Evolutionary conservation across 2,329 filamentous ascomycete genomes (phyloP).

Genomic region (Cladorrhinum sp.): DNA sequence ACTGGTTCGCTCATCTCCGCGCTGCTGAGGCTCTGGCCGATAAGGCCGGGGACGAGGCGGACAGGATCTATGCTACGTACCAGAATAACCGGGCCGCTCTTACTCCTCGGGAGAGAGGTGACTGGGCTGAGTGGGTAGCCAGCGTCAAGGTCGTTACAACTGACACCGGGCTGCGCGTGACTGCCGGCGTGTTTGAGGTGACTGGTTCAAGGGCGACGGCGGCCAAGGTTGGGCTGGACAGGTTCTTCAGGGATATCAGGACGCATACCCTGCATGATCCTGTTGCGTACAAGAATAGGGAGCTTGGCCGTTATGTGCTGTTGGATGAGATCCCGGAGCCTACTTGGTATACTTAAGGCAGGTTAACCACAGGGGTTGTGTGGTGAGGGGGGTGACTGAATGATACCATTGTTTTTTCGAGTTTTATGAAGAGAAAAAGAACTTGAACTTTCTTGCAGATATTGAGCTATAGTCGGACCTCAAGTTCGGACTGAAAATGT

Average conservation of each 20-base stretch:
- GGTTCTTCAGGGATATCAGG: conserved; percentile 65
- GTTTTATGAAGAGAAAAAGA: no score
- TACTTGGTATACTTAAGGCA: conserved; percentile 61
- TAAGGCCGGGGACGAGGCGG: conserved; percentile 48
- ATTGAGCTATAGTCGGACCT: no score
- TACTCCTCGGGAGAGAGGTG: conserved; percentile 52
- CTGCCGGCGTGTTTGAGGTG: conserved; percentile 61
- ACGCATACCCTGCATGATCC: conserved; percentile 66
- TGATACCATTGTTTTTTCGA: no score
- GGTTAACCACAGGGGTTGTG: no score
- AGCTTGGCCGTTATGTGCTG: conserved; percentile 57
- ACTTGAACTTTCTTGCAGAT: no score
- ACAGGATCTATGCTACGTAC: conserved; percentile 45
- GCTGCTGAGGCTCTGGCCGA: conserved; percentile 59
- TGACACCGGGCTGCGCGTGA: conserved; percentile 56
- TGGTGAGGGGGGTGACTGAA: no score
- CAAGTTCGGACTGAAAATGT: no score
- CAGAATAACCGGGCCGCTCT: conserved; percentile 41
- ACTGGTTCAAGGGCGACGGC: conserved; percentile 58
- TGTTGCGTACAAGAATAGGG: conserved; percentile 64
- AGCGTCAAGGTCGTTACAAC: conserved; percentile 62
- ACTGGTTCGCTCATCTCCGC: conserved; percentile 59
- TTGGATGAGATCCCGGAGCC: conserved; percentile 55
- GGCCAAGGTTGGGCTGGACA: conserved; percentile 57
- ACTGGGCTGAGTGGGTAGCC: conserved; percentile 61